Evolutionary conservation across 2,329 filamentous ascomycete species (phyloP).

Genomic region (Coniochaeta hoffmannii): DNA sequence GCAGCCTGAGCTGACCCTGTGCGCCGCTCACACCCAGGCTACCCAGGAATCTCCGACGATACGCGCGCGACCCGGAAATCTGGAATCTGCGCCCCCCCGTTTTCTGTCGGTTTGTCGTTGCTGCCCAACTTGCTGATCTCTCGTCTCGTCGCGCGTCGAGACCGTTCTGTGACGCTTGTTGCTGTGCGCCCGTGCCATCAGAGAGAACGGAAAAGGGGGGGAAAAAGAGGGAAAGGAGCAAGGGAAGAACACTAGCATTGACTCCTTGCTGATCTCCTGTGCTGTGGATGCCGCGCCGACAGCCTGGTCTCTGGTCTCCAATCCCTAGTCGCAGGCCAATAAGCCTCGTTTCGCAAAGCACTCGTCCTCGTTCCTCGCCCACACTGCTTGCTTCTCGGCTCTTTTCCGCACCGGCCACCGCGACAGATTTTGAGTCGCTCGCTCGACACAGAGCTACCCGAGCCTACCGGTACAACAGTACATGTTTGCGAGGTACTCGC

Average conservation of each 20-base stretch:
- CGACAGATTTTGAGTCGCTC: too few species aligned
- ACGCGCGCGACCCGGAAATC: conserved; percentile 1
- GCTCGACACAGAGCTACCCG: too few species aligned
- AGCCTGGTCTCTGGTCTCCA: not conserved
- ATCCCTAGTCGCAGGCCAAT: not conserved
- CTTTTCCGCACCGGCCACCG: not conserved
- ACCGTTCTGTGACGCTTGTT: not conserved
- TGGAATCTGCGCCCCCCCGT: not conserved
- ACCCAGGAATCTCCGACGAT: not conserved
- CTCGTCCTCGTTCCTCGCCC: not conserved
- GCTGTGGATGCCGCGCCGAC: not conserved
- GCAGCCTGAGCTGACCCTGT: not conserved
- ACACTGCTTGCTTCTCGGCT: not conserved
- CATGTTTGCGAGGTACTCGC: not conserved
- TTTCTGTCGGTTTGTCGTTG: not conserved
- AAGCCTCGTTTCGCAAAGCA: not conserved
- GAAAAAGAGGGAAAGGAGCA: not conserved
- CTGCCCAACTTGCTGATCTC: conserved; percentile 5
- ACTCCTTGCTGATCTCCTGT: not conserved
- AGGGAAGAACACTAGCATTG: not conserved
- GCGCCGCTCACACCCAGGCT: not conserved
- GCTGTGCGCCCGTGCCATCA: not conserved
- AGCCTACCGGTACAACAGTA: not conserved
- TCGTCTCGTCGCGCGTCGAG: not conserved
- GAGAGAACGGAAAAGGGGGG: not conserved